Conservation (phyloP, 352 stramenopile genomes). For the Pythium brachiatum region DNA sequence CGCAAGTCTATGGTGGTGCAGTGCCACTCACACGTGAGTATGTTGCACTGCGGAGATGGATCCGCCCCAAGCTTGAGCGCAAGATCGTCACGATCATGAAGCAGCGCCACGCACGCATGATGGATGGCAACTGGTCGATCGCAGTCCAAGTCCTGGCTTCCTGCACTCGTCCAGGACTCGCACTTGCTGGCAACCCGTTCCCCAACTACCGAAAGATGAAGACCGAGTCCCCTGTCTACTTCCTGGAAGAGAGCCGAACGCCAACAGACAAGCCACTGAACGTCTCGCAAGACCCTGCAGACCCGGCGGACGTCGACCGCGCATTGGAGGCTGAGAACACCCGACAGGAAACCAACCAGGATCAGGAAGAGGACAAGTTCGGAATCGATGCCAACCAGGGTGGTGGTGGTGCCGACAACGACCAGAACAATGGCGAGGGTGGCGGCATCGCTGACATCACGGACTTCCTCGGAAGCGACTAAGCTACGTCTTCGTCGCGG, state of each 20-base stretch:
- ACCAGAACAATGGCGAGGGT: constrained; percentile 14
- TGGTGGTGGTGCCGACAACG: constrained; percentile 5
- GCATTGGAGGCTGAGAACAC: too few species aligned
- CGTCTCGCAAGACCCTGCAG: too few species aligned
- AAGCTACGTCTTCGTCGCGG: neutral
- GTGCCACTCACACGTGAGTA: constrained; percentile 41
- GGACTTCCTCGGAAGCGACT: neutral
- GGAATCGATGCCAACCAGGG: constrained; percentile 8
- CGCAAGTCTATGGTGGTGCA: constrained; percentile 6
- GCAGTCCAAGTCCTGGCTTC: constrained; percentile 16
- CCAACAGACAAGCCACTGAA: neutral
- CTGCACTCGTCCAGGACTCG: constrained; percentile 23
- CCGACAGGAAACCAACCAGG: neutral
- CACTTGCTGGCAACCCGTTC: constrained; percentile 40
- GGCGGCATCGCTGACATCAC: neutral
- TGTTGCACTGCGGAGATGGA: constrained; percentile 44
- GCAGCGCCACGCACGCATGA: constrained; percentile 41
- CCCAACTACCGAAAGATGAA: constrained; percentile 26
- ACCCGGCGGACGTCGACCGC: too few species aligned
- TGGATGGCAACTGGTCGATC: constrained; percentile 40
- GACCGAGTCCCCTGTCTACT: constrained; percentile 37
- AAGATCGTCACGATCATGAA: constrained; percentile 44
- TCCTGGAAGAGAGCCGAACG: constrained; percentile 33
- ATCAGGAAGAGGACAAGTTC: neutral
- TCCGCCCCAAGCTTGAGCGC: constrained; percentile 39